These are phyloP conservation scores for Camellia japonica DNA, from an alignment of 148 eudicot species.

Conservation along the genomic window DNA sequence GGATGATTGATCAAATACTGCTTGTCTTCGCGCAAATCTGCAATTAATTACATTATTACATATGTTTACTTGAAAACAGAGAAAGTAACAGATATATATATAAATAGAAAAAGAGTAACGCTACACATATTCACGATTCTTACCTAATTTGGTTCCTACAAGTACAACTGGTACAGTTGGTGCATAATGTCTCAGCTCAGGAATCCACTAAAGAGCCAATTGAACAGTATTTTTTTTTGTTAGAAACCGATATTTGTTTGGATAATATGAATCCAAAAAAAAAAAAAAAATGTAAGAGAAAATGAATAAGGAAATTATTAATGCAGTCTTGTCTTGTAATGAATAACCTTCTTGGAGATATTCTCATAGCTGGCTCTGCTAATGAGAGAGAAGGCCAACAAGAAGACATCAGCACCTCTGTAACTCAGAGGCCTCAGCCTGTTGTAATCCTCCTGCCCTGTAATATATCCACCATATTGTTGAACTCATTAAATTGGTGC, in stretches of 20 bases:
- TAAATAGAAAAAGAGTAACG: neutral
- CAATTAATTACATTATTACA: neutral
- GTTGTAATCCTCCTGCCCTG: constrained; percentile 45
- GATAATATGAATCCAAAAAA: neutral
- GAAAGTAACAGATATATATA: neutral
- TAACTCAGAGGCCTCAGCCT: constrained; percentile 46
- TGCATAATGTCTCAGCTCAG: constrained; percentile 55
- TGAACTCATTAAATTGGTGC: too few relatives aligned
- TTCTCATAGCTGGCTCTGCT: constrained; percentile 46
- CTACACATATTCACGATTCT: neutral
- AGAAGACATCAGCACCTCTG: constrained; percentile 41
- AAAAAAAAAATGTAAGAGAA: too few relatives aligned
- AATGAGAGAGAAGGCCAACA: constrained; percentile 43
- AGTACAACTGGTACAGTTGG: constrained; percentile 52
- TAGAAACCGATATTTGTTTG: neutral
- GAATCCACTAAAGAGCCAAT: constrained; percentile 39
- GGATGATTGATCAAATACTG: constrained; percentile 45
- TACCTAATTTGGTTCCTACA: constrained; percentile 50
- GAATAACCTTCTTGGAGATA: constrained; percentile 34
- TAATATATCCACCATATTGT: neutral
- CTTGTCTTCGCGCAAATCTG: constrained; percentile 49
- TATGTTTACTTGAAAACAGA: neutral
- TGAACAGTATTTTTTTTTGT: neutral
- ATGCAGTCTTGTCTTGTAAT: neutral
- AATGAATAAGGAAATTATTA: neutral